Base-by-base conservation (phyloP, 495 filamentous ascomycete species). In the Penicillium pulvis region DNA sequence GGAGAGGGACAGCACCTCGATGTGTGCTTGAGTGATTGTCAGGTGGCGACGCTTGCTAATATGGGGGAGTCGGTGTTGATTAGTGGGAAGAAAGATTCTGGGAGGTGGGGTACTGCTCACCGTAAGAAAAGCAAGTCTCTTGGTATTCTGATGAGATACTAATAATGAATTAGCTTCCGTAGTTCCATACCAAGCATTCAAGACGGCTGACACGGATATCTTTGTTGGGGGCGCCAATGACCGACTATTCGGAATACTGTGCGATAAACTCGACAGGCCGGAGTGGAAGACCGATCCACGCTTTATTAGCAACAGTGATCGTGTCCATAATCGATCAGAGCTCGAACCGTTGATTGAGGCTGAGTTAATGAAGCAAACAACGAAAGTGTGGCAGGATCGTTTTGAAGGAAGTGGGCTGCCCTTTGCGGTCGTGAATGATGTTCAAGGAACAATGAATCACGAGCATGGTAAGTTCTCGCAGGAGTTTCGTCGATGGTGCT, bases 201-300 rank as follows among this genome's bases (percentile, higher is more conserved):
- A 90, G 63, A 98, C 94, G 14, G 78, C 80, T 30, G 95, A 98
- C 62, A 93, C 93, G 20, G 90, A 95, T 61, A 86, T 98, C 35
- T 80, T 98, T 47, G 83, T 98, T 39, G 94, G 95, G 5, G 95
- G 93, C 12, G 94, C 95, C 2, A 98, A 98, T 65, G 94, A 98
- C 69, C 83, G 86, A 1, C 82, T 98, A 3, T 98, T 93, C 60
- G 90, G 90, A 6, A 85, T 97, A 10, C 74, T 98, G 24, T 96
- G 90, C 68, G 85, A 91, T 59, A 84, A 81, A 17, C 78, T 98
- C 8, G 87, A 86, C 2, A 84, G 85, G 36, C 84, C 91, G 0
- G 86, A 92, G 62, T 97, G 91, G 92, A 87, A 87, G 60, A 82
- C 77, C 7, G 89, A 96, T 64, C 67, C 81, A 16, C 85, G 85